A percentile compares a stretch with the other conserved stretches of the same genome.
These are phyloP conservation scores for Prunella vulgaris DNA, from an alignment of 257 asterid species.

Conservation along the genomic window DNA sequence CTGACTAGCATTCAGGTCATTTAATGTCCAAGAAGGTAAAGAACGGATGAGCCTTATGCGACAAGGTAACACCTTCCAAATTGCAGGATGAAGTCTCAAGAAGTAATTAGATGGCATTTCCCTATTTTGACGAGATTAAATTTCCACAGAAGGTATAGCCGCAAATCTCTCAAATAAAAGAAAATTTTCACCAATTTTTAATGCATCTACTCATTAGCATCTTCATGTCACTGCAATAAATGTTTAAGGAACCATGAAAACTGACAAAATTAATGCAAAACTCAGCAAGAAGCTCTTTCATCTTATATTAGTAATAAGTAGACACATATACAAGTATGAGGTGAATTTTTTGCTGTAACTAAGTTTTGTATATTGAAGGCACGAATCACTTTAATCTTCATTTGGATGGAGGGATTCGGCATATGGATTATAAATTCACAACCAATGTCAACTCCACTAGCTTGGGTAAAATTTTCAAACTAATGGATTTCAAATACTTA, in stretches of 20 bases:
- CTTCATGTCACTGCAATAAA: slow-evolving; percentile 12
- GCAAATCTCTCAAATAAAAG: slow-evolving; percentile 18
- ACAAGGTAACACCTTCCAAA: slow-evolving; percentile 30
- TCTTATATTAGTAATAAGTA: neutral
- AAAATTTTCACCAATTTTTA: slow-evolving; percentile 48
- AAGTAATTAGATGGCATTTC: slow-evolving; percentile 58
- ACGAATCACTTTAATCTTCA: neutral
- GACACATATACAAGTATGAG: neutral
- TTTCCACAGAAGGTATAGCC: too few relatives aligned
- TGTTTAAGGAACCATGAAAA: slow-evolving; percentile 11
- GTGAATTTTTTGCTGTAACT: neutral
- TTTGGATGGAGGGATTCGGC: too few relatives aligned
- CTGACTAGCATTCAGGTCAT: slow-evolving; percentile 37
- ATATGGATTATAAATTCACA: too few relatives aligned
- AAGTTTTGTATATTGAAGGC: neutral
- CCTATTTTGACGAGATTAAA: slow-evolving; percentile 14
- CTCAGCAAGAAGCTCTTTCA: neutral
- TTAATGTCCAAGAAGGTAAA: slow-evolving; percentile 31
- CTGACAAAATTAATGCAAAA: slow-evolving; percentile 15
- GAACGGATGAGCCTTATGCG: slow-evolving; percentile 35
- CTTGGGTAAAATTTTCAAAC: too few relatives aligned
- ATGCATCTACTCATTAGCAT: slow-evolving; percentile 33
- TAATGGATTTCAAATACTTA: too few relatives aligned
- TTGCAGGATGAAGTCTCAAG: slow-evolving; percentile 36
- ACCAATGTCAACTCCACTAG: too few relatives aligned